Conservation (phyloP, 495 filamentous ascomycete species). For the Penicillium diatomitis region DNA sequence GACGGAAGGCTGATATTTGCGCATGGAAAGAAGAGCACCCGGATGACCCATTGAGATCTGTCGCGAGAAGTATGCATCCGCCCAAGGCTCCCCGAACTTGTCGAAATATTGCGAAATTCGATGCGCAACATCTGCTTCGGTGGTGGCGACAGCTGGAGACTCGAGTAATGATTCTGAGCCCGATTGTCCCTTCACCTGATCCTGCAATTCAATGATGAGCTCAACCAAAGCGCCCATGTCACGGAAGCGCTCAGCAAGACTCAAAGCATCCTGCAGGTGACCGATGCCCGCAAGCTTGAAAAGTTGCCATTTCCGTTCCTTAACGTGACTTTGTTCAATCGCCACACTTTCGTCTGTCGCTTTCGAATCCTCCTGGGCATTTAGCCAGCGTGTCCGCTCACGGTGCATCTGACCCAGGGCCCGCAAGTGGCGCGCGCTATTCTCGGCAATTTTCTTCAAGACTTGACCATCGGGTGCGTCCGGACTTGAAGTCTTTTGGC, state of each 20-base stretch:
- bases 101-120: constrained; percentile 57
- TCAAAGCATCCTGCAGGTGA: constrained; percentile 56
- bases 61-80: constrained; percentile 68
- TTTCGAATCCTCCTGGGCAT: constrained; percentile 39
- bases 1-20: constrained; percentile 55
- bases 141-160: constrained; percentile 7
- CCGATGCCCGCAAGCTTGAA: constrained; percentile 60
- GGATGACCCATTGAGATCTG: constrained; percentile 58
- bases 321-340: constrained; percentile 39
- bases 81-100: constrained; percentile 66
- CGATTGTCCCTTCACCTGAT: constrained; percentile 26
- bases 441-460: constrained; percentile 38
- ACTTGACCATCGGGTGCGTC: constrained; percentile 26
- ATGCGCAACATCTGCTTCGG: constrained; percentile 26
- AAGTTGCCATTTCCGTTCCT: constrained; percentile 49
- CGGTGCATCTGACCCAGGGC: constrained; percentile 49
- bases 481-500: constrained; percentile 20
- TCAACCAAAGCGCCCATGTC: constrained; percentile 64
- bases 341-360: constrained; percentile 34
- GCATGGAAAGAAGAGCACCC: constrained; percentile 52
- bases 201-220: constrained; percentile 41
- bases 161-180: constrained; percentile 2
- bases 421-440: constrained; percentile 47
- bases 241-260: constrained; percentile 62
- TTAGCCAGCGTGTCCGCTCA: constrained; percentile 55